Base-by-base conservation (phyloP, 345 rosid genomes). In the Cardamine occulta region DNA sequence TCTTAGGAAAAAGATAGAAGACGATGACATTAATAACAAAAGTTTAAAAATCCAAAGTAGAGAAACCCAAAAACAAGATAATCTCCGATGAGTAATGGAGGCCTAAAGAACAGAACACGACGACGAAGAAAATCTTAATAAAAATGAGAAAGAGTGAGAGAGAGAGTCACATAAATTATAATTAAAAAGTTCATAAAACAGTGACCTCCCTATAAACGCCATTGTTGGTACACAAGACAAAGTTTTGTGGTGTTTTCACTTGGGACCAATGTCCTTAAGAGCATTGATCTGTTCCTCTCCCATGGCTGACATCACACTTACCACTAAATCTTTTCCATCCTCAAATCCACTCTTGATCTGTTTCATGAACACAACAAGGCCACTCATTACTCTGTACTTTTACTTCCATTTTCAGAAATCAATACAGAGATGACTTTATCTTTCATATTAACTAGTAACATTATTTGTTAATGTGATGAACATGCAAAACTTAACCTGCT, bases 271-370 rank as follows among this genome's bases (percentile, higher is more conserved):
- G 73, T 90, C 96, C 82, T 88, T 88, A 10, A 87, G 80, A 55
- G 87, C 85, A 69, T 87, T 81, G 70, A 88, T 88, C 82, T 88
- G 96, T 85, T 90, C 96, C 78, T 90, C 96, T 68, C 96, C 91
- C 96, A 88, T 90, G 35, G 96, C 81, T 63, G 87, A 85, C 96
- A 88, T 87, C 71, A 90, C 91, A 40, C 82, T 39, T 82, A 90
- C 91, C 57, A 87, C 89, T 39, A 88, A 86, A 80, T 90, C 91
- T 57, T 90, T 88, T 8, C 91, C 93, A 8, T 85, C 89, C 9
- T 59, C 85, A 81, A 88, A 88, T 29, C 93, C 93, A 44, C 80
- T 80, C 81, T 85, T 88, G 72, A 90, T 85, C 96, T 90, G 79
- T 48, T 69, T 23, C 8, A 18, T 42, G 28, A 8, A 49, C 39